Base-by-base conservation (phyloP, 371 early-diverging fungal species). In the Mycotypha africana region DNA sequence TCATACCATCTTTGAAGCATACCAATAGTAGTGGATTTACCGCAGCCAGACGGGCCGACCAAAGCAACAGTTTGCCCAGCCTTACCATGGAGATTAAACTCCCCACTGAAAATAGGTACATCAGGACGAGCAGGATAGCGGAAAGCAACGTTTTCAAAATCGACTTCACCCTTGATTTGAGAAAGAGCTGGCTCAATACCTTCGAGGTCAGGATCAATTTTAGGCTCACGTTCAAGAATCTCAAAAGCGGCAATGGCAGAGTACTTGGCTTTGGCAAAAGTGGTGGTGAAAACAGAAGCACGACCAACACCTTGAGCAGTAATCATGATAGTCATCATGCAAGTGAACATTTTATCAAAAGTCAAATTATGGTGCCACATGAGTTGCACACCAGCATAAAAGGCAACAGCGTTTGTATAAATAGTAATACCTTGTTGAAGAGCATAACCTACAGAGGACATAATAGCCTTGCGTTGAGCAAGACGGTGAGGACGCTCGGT, bases 1-100 rank as follows among this genome's bases (percentile, higher is more conserved):
- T 96, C 92, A 58, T 94, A 96, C 67, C 88, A 89, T 1, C 96
- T 82, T 68, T 90, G 85, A 19, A 95, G 56, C 57, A 93, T 78
- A 49, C 82, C 84, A 55, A 93, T 79, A 9, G 83, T 79, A 0
- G 96, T 93, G 12, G 81, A 79, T 62, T 93, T 93, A 32, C 96
- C 93, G 50, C 90, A 89, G 11, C 94, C 94, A 6, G 82, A 82
- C 3, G 88, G 81, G 5, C 95, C 95, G 2, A 92, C 93, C 12
- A 94, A 61, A 4, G 93, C 95, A n/a, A 91, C 84, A 2, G 81
- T 86, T 60, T 91, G 77, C 26, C 91, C 89, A 4, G 82, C 73
- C 44, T 73, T 61, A 31, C 90, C 85, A 31, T 76, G 62, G 21
- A 95, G 61, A 46, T 81, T 76, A 50, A 97, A 60, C 32, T 66